Percentiles rank a stretch among this genome's conserved stretches.
phyloP scores from a whole-genome alignment of 257 asterid genomes.

The Solanum ahanhuiri region DNA sequence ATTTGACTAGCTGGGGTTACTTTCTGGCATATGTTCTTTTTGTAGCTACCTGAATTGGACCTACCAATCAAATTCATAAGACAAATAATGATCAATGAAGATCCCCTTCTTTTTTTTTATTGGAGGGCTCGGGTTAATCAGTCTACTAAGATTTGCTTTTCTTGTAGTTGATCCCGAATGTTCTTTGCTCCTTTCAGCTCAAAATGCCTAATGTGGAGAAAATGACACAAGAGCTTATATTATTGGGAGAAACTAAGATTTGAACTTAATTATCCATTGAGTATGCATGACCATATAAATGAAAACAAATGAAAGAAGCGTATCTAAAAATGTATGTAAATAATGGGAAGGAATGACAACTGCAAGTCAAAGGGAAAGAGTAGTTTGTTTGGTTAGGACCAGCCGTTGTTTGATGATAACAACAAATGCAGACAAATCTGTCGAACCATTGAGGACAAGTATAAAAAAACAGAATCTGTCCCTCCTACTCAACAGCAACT shows the following conservation, averaged over 20 bases:
- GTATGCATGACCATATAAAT: background rate
- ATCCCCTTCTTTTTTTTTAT: background rate
- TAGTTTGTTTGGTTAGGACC: constrained; percentile 3
- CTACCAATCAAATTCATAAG: background rate
- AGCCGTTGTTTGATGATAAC: constrained; percentile 1
- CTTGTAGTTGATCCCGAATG: background rate
- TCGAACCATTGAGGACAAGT: background rate
- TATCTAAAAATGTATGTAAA: background rate
- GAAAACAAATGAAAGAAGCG: background rate
- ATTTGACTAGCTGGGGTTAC: background rate
- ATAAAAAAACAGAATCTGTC: constrained; percentile 4
- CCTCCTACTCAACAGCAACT: background rate
- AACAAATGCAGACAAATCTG: constrained; percentile 7
- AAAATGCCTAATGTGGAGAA: background rate
- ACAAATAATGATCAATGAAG: background rate
- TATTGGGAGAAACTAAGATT: background rate
- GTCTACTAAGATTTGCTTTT: background rate
- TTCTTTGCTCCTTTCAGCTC: background rate
- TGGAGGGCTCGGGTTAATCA: background rate
- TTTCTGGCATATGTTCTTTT: background rate
- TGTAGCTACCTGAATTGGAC: background rate
- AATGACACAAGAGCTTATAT: background rate
- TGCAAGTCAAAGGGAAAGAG: constrained; percentile 7
- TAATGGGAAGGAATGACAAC: constrained; percentile 1
- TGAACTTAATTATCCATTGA: background rate